Evolutionary conservation across 2,329 filamentous ascomycete genomes (phyloP).

Genomic region (Aspergillus thermomutatus): DNA sequence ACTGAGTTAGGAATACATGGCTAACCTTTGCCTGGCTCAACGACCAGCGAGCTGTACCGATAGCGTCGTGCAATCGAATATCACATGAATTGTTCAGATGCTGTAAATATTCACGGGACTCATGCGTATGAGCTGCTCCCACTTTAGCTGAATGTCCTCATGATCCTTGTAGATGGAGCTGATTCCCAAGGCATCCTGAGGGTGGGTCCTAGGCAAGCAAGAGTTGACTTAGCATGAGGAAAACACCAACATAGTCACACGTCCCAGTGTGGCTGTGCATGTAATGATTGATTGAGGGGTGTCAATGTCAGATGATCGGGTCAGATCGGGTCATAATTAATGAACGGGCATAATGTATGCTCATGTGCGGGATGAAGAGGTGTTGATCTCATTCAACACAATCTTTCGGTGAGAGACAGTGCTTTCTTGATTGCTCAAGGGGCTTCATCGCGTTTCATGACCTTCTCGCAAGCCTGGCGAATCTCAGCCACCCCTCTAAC

Average conservation of each 20-base stretch:
- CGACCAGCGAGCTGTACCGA: too few species aligned
- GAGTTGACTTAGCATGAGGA: background rate
- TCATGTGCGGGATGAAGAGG: background rate
- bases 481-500: conserved; percentile 44
- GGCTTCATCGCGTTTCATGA: conserved; percentile 28
- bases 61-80: too few species aligned
- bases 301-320: background rate
- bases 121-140: too few species aligned
- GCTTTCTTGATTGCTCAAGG: conserved; percentile 18
- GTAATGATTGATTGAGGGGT: background rate
- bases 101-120: too few species aligned
- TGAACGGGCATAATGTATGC: background rate
- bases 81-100: too few species aligned
- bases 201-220: background rate
- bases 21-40: too few species aligned
- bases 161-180: background rate
- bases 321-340: background rate
- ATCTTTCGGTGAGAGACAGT: background rate
- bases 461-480: conserved; percentile 36
- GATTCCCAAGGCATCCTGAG: background rate
- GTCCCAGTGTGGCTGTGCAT: background rate
- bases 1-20: too few species aligned
- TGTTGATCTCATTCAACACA: background rate
- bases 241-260: background rate
- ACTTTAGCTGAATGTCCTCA: too few species aligned